phyloP scores from a whole-genome alignment of 352 stramenopile species.

The Blastocystis sp. region DNA sequence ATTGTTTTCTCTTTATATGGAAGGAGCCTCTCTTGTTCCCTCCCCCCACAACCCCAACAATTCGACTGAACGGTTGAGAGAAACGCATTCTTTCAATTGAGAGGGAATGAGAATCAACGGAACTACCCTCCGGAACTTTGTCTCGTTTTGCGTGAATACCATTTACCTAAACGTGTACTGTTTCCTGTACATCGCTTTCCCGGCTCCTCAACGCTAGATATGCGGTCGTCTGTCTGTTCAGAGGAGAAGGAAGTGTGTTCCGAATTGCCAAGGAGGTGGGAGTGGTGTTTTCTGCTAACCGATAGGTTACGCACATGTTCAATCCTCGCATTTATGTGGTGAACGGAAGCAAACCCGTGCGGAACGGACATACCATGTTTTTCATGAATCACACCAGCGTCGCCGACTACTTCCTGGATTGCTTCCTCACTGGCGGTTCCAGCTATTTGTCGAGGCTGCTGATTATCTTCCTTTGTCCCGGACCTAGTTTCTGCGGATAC shows the following conservation, averaged over 20 bases:
- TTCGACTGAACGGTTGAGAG: not conserved
- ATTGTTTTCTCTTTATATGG: no score
- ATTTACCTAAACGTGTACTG: conserved; percentile 59
- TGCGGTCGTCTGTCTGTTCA: conserved; percentile 41
- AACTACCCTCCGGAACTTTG: not conserved
- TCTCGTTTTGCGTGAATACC: not conserved
- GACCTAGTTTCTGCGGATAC: conserved; percentile 53
- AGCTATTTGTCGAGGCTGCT: conserved; percentile 53
- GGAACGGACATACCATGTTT: conserved; percentile 60
- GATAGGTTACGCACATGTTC: conserved; percentile 61
- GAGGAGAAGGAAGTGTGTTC: conserved; percentile 60
- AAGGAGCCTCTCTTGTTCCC: not conserved
- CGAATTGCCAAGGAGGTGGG: conserved; percentile 53
- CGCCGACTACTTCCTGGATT: conserved; percentile 66
- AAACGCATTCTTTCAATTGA: not conserved
- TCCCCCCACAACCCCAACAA: not conserved
- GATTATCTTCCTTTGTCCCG: conserved; percentile 50
- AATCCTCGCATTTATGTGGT: conserved; percentile 58
- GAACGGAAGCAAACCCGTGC: conserved; percentile 29
- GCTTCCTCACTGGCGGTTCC: conserved; percentile 57
- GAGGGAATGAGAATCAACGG: not conserved
- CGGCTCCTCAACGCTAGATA: not conserved
- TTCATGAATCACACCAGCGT: conserved; percentile 64
- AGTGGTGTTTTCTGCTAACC: not conserved
- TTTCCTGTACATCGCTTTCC: conserved; percentile 25